Evolutionary conservation across 2,329 filamentous ascomycete species (phyloP).

Genomic region (Aureobasidium mangrovei): DNA sequence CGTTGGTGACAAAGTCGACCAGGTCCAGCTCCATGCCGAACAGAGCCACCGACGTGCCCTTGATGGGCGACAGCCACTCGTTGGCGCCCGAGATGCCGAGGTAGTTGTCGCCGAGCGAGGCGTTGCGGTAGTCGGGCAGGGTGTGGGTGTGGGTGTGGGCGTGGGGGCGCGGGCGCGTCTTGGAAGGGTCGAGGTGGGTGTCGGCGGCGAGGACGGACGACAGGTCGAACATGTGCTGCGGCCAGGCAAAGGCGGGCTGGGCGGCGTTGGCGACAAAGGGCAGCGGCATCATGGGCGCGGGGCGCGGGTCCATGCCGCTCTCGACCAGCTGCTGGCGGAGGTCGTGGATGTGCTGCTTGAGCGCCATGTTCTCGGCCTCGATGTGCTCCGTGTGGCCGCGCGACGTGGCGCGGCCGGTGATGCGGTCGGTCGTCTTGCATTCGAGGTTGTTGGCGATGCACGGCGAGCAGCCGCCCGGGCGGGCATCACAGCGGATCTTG

Average conservation of each 20-base stretch:
- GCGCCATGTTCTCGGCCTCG: slow-evolving; percentile 60
- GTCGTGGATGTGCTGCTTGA: slow-evolving; percentile 58
- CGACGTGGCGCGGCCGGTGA: slow-evolving; percentile 70
- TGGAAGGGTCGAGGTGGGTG: slow-evolving; percentile 7
- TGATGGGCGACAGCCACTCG: slow-evolving; percentile 61
- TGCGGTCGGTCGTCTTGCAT: slow-evolving; percentile 79
- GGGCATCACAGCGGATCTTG: slow-evolving; percentile 80
- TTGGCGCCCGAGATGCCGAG: slow-evolving; percentile 57
- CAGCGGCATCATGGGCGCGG: slow-evolving; percentile 23
- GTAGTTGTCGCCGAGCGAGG: slow-evolving; percentile 51
- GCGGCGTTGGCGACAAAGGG: neutral
- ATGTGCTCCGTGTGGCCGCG: slow-evolving; percentile 70
- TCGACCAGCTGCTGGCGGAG: slow-evolving; percentile 58
- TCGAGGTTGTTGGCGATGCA: slow-evolving; percentile 67
- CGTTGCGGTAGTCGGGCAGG: slow-evolving; percentile 39
- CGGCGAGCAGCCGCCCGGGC: slow-evolving; percentile 71
- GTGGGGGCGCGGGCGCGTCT: slow-evolving; percentile 8
- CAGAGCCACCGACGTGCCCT: slow-evolving; percentile 67
- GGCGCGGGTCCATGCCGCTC: slow-evolving; percentile 52
- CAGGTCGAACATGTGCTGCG: slow-evolving; percentile 13
- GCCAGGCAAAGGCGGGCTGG: slow-evolving; percentile 9
- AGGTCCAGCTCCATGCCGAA: slow-evolving; percentile 75
- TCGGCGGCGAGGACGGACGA: slow-evolving; percentile 14
- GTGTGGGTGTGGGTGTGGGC: slow-evolving; percentile 18
- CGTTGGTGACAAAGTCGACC: slow-evolving; percentile 58